A percentile compares a stretch with the other conserved stretches of the same genome.
phyloP scores from a whole-genome alignment of 108 stramenopile genomes.

The Nannochloropsis gaditana region DNA sequence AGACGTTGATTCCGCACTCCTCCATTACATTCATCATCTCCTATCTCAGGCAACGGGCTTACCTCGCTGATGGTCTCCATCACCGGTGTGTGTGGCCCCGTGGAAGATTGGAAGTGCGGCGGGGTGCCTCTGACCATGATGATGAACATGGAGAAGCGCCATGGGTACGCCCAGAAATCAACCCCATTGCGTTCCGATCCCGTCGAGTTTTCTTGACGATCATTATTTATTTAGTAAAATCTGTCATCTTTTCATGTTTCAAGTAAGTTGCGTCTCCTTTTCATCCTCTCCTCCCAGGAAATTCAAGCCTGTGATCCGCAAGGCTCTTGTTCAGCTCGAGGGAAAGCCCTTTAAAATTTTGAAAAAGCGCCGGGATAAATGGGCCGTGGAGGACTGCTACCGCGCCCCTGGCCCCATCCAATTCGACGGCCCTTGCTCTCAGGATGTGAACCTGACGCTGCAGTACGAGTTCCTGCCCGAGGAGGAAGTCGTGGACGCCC shows the following conservation, averaged over 20 bases:
- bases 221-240: no score
- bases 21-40: conserved; percentile 22
- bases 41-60: conserved; percentile 40
- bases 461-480: conserved; percentile 44
- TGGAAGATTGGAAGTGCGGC: conserved; percentile 48
- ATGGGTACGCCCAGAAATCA: conserved; percentile 22
- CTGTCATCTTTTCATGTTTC: no score
- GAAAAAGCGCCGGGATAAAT: conserved; percentile 44
- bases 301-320: conserved; percentile 52
- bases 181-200: background rate
- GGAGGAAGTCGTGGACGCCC: conserved; percentile 25
- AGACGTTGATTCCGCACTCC: no score
- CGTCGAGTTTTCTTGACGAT: no score
- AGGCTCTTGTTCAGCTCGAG: conserved; percentile 51
- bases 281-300: conserved; percentile 26
- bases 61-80: conserved; percentile 48
- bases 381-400: conserved; percentile 48
- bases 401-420: conserved; percentile 49
- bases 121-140: conserved; percentile 55
- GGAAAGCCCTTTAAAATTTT: conserved; percentile 43
- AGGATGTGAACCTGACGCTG: conserved; percentile 36
- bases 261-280: background rate
- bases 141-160: conserved; percentile 52
- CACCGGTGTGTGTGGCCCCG: conserved; percentile 40
- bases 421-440: conserved; percentile 42